phyloP scores from a whole-genome alignment of 176 grass and related monocot genomes.

The Bromus sterilis region DNA sequence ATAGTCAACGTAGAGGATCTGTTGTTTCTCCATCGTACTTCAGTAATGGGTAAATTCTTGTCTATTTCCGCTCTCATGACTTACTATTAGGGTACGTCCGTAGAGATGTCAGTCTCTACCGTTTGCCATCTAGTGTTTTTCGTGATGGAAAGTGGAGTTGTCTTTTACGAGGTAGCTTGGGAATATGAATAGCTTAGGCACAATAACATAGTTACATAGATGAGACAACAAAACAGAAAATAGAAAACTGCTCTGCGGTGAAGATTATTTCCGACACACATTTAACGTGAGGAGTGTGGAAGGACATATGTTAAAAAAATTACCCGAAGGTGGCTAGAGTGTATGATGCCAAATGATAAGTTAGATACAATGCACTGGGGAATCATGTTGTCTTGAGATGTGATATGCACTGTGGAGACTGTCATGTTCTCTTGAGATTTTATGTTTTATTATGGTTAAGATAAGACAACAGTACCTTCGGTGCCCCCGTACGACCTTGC shows the following conservation, averaged over 20 bases:
- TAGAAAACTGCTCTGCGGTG: background rate
- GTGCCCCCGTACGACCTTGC: background rate
- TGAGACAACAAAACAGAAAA: background rate
- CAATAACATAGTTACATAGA: background rate
- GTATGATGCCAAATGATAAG: background rate
- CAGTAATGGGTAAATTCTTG: conserved; percentile 48
- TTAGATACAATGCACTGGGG: background rate
- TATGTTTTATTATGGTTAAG: background rate
- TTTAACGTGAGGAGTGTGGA: background rate
- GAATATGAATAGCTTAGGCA: background rate
- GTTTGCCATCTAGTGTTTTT: background rate
- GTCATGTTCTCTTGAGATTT: background rate
- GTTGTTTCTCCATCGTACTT: conserved; percentile 48
- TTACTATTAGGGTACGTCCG: background rate
- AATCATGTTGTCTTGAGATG: background rate
- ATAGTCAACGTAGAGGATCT: conserved; percentile 35
- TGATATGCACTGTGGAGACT: background rate
- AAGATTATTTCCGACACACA: background rate
- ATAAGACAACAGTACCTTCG: background rate
- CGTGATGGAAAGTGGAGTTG: background rate
- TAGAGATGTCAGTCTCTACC: background rate
- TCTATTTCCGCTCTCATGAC: background rate
- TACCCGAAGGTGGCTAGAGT: background rate
- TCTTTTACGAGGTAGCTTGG: background rate
- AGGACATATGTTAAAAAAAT: background rate